Base-by-base conservation (phyloP, 192 early-diverging fungal species). In the Podochytrium sp. region DNA sequence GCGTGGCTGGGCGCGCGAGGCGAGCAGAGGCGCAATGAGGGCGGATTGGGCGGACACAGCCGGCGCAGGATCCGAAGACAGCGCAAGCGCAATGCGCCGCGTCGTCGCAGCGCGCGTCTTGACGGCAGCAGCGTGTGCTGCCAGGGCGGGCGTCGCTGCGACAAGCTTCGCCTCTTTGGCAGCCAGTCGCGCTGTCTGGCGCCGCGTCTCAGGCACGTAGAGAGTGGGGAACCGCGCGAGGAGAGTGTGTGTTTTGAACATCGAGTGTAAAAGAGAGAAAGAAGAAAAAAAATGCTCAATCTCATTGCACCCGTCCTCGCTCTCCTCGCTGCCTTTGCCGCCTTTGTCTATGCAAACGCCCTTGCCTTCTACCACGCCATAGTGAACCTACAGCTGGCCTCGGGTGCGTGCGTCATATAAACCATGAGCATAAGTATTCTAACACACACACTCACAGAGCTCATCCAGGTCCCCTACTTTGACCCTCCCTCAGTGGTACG, bases 381-480 rank as follows among this genome's bases (percentile, higher is more conserved):
- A 14, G n/a, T 49, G 47, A 14, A 12, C 47, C n/a, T 12, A n/a
- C 47, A 49, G 47, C 47, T 49, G 47, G n/a, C 47, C 12, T 49
- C 47, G 12, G 47, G 47, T 49, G 47, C 12, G 12, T 49, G 47
- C 12, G 12, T 49, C n/a, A n/a, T n/a, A n/a, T n/a, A n/a, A n/a
- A n/a, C n/a, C n/a, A n/a, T n/a, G n/a, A n/a, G n/a, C n/a, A n/a
- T n/a, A n/a, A n/a, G n/a, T 55, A 55, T 55, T 55, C 52, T 23
- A n/a, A n/a, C n/a, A n/a, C n/a, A n/a, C n/a, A 10, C 55, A 27
- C 16, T 47, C 37, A 23, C 63, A 65, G 63, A 65, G 38, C 63
- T 65, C 42, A 38, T n/a, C 63, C 63, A 65, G 29, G 47, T 42
- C 18, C 63, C 63, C 5, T 65, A 23, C 38, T 18, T 20, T 47